Evolutionary conservation across 2,329 filamentous ascomycete species (phyloP), one percentile per base, ranked within the genome.

Genomic region (Neocucurbitaria cava): DNA sequence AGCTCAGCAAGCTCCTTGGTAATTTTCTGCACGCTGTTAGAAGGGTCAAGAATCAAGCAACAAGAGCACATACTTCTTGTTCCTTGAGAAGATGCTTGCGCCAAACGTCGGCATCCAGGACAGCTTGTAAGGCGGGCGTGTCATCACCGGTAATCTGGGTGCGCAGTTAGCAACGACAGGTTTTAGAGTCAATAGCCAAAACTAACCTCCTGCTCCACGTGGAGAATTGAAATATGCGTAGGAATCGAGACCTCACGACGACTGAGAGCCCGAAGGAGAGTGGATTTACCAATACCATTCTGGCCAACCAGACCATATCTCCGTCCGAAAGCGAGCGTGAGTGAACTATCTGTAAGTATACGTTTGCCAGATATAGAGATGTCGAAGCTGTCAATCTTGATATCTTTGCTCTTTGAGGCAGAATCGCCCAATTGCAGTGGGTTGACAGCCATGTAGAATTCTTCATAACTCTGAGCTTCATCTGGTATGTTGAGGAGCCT

Each of bases 381-480:
- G 77, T 99, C 95, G 72, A 96, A 92, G 68, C 91, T 92, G 78
- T 99, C 95, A 65, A 99, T 82, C 81, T 98, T 99, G 83, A 99
- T 93, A 74, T 99, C 95, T 83, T 99, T 99, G 77, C 93, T 96
- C 87, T 98, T 99, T 46, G 78, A 76, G 43, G 70, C 65, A 28
- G 88, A 84, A 55, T 88, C 87, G 20, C 92, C 94, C 56, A 98
- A 71, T 74, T 98, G 94, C 59, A 99, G 85, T 57, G 95, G 95
- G 77, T 99, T 99, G 81, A 99, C 95, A 49, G 92, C 89, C 95
- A 99, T 98, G 85, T 96, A 99, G 80, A 99, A 98, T 76, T 99
- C 95, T 78, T 99, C 95, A 75, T 99, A 99, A 36, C 92, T 96
- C 82, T 96, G 89, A 11, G 93, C 82, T 68, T 89, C 86, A 68